These are phyloP conservation scores for Turnera subulata DNA, from an alignment of 345 rosid genomes.

Conservation along the genomic window DNA sequence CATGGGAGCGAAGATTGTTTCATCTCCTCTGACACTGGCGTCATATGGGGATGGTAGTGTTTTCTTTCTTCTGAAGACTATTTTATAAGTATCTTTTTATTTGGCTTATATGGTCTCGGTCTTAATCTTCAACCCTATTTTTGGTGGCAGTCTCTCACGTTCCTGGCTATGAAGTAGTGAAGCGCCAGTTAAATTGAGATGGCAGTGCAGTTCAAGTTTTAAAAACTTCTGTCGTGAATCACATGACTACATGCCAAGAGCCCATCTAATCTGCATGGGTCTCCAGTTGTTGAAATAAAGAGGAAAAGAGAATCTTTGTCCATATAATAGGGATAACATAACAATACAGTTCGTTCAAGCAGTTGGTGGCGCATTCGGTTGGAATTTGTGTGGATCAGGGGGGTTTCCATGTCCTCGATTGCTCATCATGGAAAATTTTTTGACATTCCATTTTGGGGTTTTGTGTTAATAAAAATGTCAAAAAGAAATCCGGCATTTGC, in stretches of 20 bases:
- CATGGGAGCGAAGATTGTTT: conserved; percentile 51
- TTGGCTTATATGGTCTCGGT: background rate
- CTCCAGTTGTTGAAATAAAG: background rate
- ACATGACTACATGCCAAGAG: background rate
- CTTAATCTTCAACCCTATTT: background rate
- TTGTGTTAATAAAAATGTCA: too few relatives aligned
- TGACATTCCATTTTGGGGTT: background rate
- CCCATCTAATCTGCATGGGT: background rate
- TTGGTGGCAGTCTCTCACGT: conserved; percentile 49
- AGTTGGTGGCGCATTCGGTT: background rate
- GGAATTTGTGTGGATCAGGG: background rate
- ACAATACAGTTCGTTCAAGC: background rate
- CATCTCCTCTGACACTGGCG: conserved; percentile 85
- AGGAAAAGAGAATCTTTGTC: background rate
- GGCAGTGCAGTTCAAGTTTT: background rate
- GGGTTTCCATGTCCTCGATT: background rate
- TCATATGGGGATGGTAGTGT: conserved; percentile 77
- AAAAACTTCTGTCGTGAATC: background rate
- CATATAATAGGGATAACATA: background rate
- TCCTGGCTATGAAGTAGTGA: conserved; percentile 62
- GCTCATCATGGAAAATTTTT: background rate
- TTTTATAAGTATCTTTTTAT: background rate
- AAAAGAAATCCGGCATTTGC: too few relatives aligned
- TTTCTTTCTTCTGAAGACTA: background rate
- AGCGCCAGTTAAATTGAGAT: conserved; percentile 44